phyloP scores from a whole-genome alignment of 805 yeast genomes.

The Kodamaea nitidulidarum region DNA sequence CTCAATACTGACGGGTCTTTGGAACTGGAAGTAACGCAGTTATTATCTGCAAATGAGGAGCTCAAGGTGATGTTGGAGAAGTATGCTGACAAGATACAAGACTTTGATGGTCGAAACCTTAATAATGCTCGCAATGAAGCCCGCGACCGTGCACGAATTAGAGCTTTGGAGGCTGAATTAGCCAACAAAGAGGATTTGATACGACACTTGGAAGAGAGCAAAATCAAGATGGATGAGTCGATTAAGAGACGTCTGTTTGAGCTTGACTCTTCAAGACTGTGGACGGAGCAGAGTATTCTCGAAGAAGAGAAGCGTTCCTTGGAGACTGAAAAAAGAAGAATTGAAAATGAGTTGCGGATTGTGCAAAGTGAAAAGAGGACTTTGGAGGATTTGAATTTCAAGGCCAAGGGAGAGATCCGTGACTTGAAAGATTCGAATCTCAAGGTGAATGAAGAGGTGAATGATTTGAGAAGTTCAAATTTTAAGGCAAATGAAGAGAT shows the following conservation, averaged over 20 bases:
- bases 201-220: conserved; percentile 1
- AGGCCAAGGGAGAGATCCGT: conserved; percentile 19
- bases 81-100: conserved; percentile 5
- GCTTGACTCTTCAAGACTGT: conserved; percentile 1
- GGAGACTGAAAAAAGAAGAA: conserved; percentile 1
- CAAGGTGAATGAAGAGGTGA: not conserved
- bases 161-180: not conserved
- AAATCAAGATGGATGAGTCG: not conserved
- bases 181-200: conserved; percentile 2
- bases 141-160: not conserved
- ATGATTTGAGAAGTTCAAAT: too few species aligned
- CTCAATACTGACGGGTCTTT: conserved; percentile 8
- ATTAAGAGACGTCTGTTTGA: conserved; percentile 2
- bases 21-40: conserved; percentile 11
- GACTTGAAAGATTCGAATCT: too few species aligned
- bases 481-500: not conserved
- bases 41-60: conserved; percentile 12
- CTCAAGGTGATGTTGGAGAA: conserved; percentile 10
- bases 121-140: not conserved
- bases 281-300: not conserved
- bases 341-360: not conserved
- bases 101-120: conserved; percentile 2
- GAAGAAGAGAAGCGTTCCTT: conserved; percentile 2
- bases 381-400: conserved; percentile 29
- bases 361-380: conserved; percentile 19